phyloP scores from a whole-genome alignment of 345 rosid species.

The Eucalyptus decipiens region DNA sequence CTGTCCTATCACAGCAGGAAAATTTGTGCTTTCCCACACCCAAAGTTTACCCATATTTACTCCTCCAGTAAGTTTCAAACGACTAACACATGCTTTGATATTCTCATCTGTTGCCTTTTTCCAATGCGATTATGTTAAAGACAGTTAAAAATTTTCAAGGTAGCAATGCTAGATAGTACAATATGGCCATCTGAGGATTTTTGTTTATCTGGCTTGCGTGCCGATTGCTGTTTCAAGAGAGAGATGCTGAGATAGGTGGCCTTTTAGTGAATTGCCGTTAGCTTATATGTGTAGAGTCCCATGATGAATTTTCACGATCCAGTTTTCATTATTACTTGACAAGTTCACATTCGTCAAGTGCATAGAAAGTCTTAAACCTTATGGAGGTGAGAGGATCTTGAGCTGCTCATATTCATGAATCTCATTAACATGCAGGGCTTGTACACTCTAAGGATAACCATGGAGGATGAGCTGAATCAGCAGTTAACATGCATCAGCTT shows the following conservation, averaged over 20 bases:
- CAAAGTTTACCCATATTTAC: conserved; percentile 44
- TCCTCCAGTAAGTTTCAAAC: conserved; percentile 35
- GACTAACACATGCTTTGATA: not conserved
- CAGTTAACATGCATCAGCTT: conserved; percentile 51
- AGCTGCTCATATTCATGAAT: not conserved
- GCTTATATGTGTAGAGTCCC: not conserved
- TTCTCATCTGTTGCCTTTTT: not conserved
- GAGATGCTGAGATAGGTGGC: not conserved
- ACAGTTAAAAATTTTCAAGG: not conserved
- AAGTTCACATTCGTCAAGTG: not conserved
- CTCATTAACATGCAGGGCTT: conserved; percentile 29
- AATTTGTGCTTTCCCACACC: conserved; percentile 54
- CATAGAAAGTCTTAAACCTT: not conserved
- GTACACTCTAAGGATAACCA: conserved; percentile 45
- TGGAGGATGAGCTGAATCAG: conserved; percentile 17
- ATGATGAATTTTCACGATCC: not conserved
- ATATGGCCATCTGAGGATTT: not conserved
- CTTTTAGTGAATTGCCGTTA: not conserved
- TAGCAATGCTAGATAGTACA: not conserved
- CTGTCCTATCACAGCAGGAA: conserved; percentile 40
- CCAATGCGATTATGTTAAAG: not conserved
- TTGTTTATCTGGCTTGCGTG: not conserved
- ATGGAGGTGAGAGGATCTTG: not conserved
- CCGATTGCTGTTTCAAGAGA: not conserved
- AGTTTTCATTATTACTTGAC: not conserved